Base-by-base conservation (phyloP, 1,284 basidiomycete species). In the Ustilago loliicola region DNA sequence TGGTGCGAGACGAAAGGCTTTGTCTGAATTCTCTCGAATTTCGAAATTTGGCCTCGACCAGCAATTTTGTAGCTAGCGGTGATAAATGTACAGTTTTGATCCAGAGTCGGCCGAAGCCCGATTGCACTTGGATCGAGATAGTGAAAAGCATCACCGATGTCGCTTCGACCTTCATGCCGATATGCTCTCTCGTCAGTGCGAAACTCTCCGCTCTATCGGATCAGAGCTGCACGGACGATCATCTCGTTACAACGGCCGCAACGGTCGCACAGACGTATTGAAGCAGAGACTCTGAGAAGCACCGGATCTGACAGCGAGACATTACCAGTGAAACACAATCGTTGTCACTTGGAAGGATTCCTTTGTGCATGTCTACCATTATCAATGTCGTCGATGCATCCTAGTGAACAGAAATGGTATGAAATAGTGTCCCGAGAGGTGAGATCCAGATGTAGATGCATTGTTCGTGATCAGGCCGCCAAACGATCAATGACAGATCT, bases 401-500 rank as follows among this genome's bases (percentile, higher is more conserved):
- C 50, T 29, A 45, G 2, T 17, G 50, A 9, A 29, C 17, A 29
- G 1, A n/a, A 30, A 9, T 45, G 42, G 7, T n/a, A 21, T 45
- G 42, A 45, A 8, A 21, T 7, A 45, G 21, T 21, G 42, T 45
- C 42, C 42, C 3, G 42, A 45, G 42, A 10, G 7, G 42, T 7
- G n/a, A 45, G n/a, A 38, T 45, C n/a, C 42, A 45, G n/a, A 45
- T 45, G n/a, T 7, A 21, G 6, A n/a, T 45, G 6, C 21, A 45
- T 10, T 27, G 27, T 19, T 21, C 32, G 9, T 30, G n/a, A 10
- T 54, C 34, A 77, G 10, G 59, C 56, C 2, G 66, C 75, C 50
- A 77, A 48, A 1, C 75, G 66, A 54, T 77, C 75, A 27, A 77
- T 63, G 51, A 66, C 63, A 13, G 70, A 59, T 36, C 64, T 70